These are phyloP conservation scores for Sphaceloma murrayae DNA, from an alignment of 2,329 filamentous ascomycete species.

Conservation along the genomic window DNA sequence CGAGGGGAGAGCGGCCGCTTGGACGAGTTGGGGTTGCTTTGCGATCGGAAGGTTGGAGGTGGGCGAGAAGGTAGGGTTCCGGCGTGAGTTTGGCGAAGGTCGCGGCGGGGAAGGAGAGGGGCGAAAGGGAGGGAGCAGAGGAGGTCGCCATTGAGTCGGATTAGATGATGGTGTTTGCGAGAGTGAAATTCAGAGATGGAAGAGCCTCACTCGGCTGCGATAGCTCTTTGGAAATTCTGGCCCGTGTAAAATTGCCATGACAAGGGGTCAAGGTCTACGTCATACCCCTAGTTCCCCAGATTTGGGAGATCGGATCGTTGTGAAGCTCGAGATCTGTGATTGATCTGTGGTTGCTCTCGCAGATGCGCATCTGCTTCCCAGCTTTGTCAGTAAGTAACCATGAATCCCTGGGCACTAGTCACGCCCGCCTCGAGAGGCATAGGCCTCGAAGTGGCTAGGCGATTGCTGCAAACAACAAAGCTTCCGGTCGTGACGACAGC, in stretches of 20 bases:
- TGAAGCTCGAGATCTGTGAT: constrained; percentile 2
- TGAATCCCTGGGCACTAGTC: constrained; percentile 43
- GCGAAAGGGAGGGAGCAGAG: constrained; percentile 15
- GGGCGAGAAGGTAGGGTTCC: constrained; percentile 79
- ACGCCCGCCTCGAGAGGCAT: constrained; percentile 55
- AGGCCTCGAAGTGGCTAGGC: constrained; percentile 51
- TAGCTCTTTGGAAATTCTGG: not conserved
- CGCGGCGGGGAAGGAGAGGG: constrained; percentile 48
- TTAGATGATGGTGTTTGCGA: not conserved
- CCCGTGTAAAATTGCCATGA: constrained; percentile 3
- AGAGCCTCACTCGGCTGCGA: constrained; percentile 1
- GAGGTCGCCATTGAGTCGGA: constrained; percentile 18
- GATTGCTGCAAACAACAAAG: constrained; percentile 47
- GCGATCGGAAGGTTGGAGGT: constrained; percentile 56
- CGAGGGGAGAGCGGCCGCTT: constrained; percentile 64
- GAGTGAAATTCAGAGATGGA: constrained; percentile 3
- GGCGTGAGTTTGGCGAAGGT: constrained; percentile 86
- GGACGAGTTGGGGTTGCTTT: constrained; percentile 56
- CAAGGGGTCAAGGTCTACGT: constrained; percentile 1
- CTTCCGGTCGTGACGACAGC: constrained; percentile 53
- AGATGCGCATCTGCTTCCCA: too few relatives aligned
- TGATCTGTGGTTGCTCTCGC: constrained; percentile 6
- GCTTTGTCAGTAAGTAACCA: constrained; percentile 19
- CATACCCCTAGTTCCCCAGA: constrained; percentile 3
- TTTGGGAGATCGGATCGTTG: not conserved